Base-by-base conservation (phyloP, 2,329 filamentous ascomycete species). In the Pseudomassariella vexata region DNA sequence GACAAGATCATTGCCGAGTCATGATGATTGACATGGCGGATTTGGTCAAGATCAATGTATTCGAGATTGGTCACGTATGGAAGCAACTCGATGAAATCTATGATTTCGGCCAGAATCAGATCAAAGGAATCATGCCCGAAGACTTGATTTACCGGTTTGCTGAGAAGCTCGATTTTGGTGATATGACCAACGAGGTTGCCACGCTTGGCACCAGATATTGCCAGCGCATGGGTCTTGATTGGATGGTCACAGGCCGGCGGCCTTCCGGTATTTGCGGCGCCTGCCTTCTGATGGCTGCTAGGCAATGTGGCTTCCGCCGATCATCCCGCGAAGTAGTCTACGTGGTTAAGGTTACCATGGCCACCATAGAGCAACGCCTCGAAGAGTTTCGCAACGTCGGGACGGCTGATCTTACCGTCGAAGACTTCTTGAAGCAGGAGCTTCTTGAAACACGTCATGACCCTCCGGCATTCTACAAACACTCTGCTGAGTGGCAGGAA, bases 21-120 rank as follows among this genome's bases (percentile, higher is more conserved):
- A 89, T 98, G 82, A 72, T 98, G 25, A 96, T 98, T 55, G 92
- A 98, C 55, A 79, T 98, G 52, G 86, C 92, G 9, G 92, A 98
- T 53, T 71, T 90, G 38, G 65, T 70, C 34, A 73, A 75, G 63
- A 77, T 92, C 53, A 95, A 95, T 46, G 90, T 98, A 16, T 98
- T 94, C 62, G 82, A 85, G 41, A 73, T 98, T 10, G 92, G 92
- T 24, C 81, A 85, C 40, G 85, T 86, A 18, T 96, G 94, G 70
- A 94, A 94, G 56, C 79, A 79, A 23, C 72, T 94, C 35, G 74
- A 86, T 41, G 76, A 84, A 44, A 75, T 80, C 20, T 74, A 85
- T 21, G 80, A 80, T 28, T 76, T 85, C 43, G 79, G 84, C 38
- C 69, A 76, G 28, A 55, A 62, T 32, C 57, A 56, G 15, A 56